These are phyloP conservation scores for Euphrasia arctica DNA, from an alignment of 305 asterid genomes.

Conservation along the genomic window DNA sequence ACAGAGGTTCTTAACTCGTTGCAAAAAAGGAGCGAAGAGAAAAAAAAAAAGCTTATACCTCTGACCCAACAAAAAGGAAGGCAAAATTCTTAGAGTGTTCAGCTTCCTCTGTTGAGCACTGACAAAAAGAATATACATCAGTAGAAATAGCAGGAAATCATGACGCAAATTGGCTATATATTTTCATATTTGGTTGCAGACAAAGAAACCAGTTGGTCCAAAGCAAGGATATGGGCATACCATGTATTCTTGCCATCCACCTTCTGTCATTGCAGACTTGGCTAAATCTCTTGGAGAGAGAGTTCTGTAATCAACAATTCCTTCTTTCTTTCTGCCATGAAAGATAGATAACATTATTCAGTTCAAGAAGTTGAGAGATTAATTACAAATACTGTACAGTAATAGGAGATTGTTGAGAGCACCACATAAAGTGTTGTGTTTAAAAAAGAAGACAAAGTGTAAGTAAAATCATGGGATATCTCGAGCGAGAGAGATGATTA, in stretches of 20 bases:
- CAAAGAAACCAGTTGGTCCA: constrained; percentile 9
- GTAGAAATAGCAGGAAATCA: constrained; percentile 22
- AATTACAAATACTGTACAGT: too few species aligned
- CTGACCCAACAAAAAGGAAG: constrained; percentile 73
- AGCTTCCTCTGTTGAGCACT: constrained; percentile 67
- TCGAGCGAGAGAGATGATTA: constrained; percentile 26
- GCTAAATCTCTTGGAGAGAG: constrained; percentile 70
- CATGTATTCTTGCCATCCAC: constrained; percentile 84
- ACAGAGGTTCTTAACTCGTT: background rate
- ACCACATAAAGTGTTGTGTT: background rate
- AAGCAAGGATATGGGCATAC: constrained; percentile 36
- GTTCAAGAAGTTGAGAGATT: constrained; percentile 3
- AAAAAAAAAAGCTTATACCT: constrained; percentile 50
- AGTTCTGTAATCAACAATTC: constrained; percentile 64
- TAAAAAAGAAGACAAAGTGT: background rate
- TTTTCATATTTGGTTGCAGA: background rate
- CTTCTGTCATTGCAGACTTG: constrained; percentile 71
- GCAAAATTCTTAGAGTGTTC: constrained; percentile 60
- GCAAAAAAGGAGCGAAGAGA: constrained; percentile 1
- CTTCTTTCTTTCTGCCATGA: constrained; percentile 43
- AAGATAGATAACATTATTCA: background rate
- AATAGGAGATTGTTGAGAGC: too few species aligned
- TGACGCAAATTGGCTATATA: background rate
- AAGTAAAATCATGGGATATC: background rate
- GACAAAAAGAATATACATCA: constrained; percentile 28